Evolutionary conservation across 148 eudicot species (phyloP), one percentile per base, ranked within the genome.

Genomic region (Spergularia bocconei): DNA sequence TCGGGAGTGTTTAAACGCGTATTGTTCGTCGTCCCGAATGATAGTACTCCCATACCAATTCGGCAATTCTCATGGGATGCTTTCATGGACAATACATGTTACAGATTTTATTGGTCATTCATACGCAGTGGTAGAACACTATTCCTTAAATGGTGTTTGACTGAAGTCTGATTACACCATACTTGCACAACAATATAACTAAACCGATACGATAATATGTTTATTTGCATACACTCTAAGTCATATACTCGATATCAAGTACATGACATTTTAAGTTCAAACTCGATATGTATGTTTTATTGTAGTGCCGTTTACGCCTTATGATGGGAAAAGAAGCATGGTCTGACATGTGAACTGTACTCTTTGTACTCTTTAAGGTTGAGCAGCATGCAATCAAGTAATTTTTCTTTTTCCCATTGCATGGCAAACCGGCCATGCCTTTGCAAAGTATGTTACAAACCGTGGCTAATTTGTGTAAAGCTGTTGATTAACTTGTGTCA

Each of bases 61-160:
- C 55, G 17, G 5, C 69, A 65, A 53, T 44, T 67, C 55, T 67
- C 70, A 67, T 67, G 70, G 55, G 55, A 50, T 67, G 55, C 70
- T 67, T 33, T 47, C 47, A 67, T 47, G 70, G 25, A 67, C 70
- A 67, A 47, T 9, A 67, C 70, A 67, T 67, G 70, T 56, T 4
- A 15, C 52, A 25, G 1, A 17, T n/a, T n/a, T n/a, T 5, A 67
- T 47, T 25, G 15, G 0, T 13, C 61, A 56, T 56, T 10, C 54
- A 66, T 15, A 66, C 17, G 9, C 29, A 39, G 8, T 63, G 48
- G 67, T 2, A 38, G 67, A 63, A 64, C 16, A 16, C 21, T 2
- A 16, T n/a, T 66, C 52, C 19, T 2, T 23, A 44, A 66, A 66
- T 47, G 54, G 29, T 44, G 61, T 57, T 55, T 55, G 59, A 55